Base-by-base conservation (phyloP, 345 rosid genomes). In the Corchorus capsularis region DNA sequence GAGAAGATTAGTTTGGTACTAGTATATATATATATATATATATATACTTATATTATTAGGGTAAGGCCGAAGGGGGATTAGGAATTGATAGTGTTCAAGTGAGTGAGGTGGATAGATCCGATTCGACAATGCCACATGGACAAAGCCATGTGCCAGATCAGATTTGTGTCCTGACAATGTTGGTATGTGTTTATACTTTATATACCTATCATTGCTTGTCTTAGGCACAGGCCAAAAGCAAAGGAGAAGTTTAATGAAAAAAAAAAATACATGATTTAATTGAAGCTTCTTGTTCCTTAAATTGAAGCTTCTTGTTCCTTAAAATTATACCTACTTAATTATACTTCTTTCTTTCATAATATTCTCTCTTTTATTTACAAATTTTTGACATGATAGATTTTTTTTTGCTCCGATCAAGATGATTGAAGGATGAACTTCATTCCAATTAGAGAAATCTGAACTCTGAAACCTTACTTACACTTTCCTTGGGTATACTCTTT, bases 101-200 rank as follows among this genome's bases (percentile, higher is more conserved):
- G 32, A 35, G 15, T 46, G 41, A 35, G 15, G 22, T 16, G 64
- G 50, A 10, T 0, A 63, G 63, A n/a, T 0, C 41, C 17, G 14
- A 20, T 34, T 15, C 4, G 79, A 71, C 77, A 82, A 11, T 52
- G 55, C 27, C 84, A 82, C 85, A 11, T 68, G 82, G 81, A 68
- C 41, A 61, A n/a, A 66, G 74, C 15, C 49, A 61, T 60, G 54
- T 32, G 57, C 65, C 71, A 78, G 74, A 63, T 65, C 46, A 74
- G 57, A 61, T 5, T 20, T 13, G 61, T 65, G 32, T 14, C 19
- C 43, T 32, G 4, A 34, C 45, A 34, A 32, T 62, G 43, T 62
- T 45, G 70, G 70, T 3, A 65, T 65, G 2, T n/a, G 16, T 20
- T 43, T 45, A n/a, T 27, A 27, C 27, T 27, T 27, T 0, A 27